Evolutionary conservation across 306 rosid genomes (phyloP), one percentile per base, ranked within the genome.

Genomic region (Fragaria vesca): DNA sequence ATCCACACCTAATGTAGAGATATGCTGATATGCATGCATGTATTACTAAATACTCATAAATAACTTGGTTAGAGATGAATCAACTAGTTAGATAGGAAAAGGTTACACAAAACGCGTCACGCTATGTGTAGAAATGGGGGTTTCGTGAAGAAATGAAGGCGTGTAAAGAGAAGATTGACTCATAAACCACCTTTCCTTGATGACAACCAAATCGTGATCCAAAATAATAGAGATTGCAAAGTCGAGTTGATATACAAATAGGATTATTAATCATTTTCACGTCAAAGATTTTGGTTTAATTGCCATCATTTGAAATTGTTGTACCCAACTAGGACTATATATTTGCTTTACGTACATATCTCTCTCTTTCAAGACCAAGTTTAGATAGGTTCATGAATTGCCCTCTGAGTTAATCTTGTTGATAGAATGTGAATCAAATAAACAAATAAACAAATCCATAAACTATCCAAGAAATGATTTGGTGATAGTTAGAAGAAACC

Each of bases 141-240:
- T 80, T 83, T 86, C 92, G 80, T 86, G 86, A 18, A 63, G 72
- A 78, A 83, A 69, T 42, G 86, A 83, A 89, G 75, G 84, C 91
- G 93, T 90, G 89, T 67, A 16, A 62, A 71, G 20, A 36, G 50
- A 21, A 71, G 54, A 82, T 82, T 61, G 82, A 75, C 57, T 79
- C 52, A 71, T 74, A 69, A 85, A 79, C 81, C 80, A 80, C 80
- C 83, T 24, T 71, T 71, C 69, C 54, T 47, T 43, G 58, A 17
- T 67, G 74, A 34, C 71, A 48, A 8, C 55, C 69, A 43, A 60
- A 32, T 8, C 71, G 24, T 38, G 40, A 38, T 66, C 71, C n/a
- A 38, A 38, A 73, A 21, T 54, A n/a, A 52, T n/a, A 21, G 21
- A 12, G 48, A 38, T 36, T n/a, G 16, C 36, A 13, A 18, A 72